Evolutionary conservation across 495 filamentous ascomycete species (phyloP), one percentile per base, ranked within the genome.

Genomic region (Aspergillus ostianus): DNA sequence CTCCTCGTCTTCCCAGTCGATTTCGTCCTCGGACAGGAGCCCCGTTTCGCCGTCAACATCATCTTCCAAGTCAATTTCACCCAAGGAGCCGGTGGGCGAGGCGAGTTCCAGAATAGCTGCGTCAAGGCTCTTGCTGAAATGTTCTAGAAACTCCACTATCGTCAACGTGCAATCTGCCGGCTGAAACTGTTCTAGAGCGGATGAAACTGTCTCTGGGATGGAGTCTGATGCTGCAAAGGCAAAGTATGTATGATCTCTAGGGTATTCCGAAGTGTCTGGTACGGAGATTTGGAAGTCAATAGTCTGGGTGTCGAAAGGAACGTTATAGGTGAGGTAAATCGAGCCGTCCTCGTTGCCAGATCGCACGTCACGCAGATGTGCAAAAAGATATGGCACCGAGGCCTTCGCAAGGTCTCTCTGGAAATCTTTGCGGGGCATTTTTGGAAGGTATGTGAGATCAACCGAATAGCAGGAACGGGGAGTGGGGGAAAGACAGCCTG

Each of bases 301-400:
- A 1, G 51, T 27, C 10, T 61, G 53, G 3, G 64, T 55, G 23
- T 61, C 51, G 10, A 30, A 53, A 26, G 74, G 68, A 17, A 67
- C 53, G 2, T 61, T 67, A 56, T 81, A 86, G 0, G 67, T 70
- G 62, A 90, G 88, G 4, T 73, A 78, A 60, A 91, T 79, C 32
- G 83, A 82, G 27, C 85, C 85, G 69, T 89, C 82, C 44, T 83
- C 84, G 7, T 85, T 83, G 12, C 87, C 86, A 20, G 73, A 65
- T 51, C 73, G 74, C 44, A 92, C 70, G 32, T 76, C 62, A 51
- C 63, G 67, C 51, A 87, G 66, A 61, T 77, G 70, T 36, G 67
- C 46, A 55, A 77, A 73, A 9, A 50, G 59, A 18, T 67, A 65
- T 36, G 69, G 61, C 18, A 59, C 18, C 9, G 67, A 66, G 4